phyloP scores from a whole-genome alignment of 2,329 filamentous ascomycete species.

The Cordyceps cicadae region DNA sequence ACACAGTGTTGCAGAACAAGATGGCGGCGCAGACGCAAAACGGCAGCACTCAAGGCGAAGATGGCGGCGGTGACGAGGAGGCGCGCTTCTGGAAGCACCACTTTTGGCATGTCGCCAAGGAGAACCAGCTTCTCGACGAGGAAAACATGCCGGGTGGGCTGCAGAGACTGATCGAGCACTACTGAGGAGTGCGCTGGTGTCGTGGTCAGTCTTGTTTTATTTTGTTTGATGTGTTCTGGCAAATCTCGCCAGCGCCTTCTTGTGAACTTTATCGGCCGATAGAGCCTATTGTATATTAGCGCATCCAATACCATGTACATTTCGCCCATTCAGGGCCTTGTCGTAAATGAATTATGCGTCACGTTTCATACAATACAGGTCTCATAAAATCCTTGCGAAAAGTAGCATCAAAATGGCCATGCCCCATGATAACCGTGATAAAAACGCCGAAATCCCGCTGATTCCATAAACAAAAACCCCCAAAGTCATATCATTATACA shows the following conservation, averaged over 20 bases:
- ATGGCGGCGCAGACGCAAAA: slow-evolving; percentile 15
- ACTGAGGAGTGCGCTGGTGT: not conserved
- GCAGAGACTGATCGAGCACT: slow-evolving; percentile 9
- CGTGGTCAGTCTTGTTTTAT: not conserved
- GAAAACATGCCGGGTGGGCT: slow-evolving; percentile 16
- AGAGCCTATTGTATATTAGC: not conserved
- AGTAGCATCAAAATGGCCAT: not conserved
- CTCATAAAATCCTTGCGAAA: not conserved
- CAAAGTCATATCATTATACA: not conserved
- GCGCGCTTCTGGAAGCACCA: slow-evolving; percentile 38
- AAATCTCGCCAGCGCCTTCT: no score
- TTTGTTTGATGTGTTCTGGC: not conserved
- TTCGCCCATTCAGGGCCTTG: not conserved
- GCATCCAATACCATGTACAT: slow-evolving; percentile 5
- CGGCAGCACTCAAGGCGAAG: slow-evolving; percentile 1
- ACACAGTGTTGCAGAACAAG: slow-evolving; percentile 21
- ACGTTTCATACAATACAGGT: not conserved
- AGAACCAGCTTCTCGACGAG: slow-evolving; percentile 29
- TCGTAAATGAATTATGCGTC: not conserved
- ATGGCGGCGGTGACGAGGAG: slow-evolving; percentile 11
- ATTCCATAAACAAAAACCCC: not conserved
- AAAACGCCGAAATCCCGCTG: slow-evolving; percentile 4
- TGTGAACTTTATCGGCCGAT: not conserved
- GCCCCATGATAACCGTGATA: not conserved
- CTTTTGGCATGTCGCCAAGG: slow-evolving; percentile 41